Base-by-base conservation (phyloP, 2,329 filamentous ascomycete species). In the Cladophialophora exuberans region DNA sequence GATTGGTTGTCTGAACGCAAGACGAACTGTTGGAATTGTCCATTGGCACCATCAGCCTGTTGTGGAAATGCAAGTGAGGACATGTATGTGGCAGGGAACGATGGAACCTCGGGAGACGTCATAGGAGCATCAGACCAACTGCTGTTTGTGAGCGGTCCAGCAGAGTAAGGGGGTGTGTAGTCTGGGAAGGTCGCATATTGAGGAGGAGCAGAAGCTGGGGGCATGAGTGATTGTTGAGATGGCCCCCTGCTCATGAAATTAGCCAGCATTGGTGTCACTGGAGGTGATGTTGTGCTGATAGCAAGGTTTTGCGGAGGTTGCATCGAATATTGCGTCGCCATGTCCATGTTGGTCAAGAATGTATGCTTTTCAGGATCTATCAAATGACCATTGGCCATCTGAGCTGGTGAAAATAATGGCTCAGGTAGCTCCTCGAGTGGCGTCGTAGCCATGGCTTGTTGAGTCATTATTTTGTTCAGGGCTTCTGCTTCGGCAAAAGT, bases 401-500 rank as follows among this genome's bases (percentile, higher is more conserved):
- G 43, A 38, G 52, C 58, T 2, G 58, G 55, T 13, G 58, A 58
- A 11, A 61, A 38, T 13, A 49, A 23, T n/a, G 55, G 58, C 11
- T 54, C 52, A 18, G 58, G 48, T 35, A 61, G 33, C 13, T 61
- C 58, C 18, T 39, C 35, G 4, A 61, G 41, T 6, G 47, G 25
- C 26, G 57, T 50, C 7, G 52, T 56, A 33, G 30, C 41, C 9
- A 56, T 30, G 17, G 54, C 56, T 46, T 61, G 57, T 38, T 63
- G 61, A 3, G 58, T 58, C 63, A 65, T 62, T 39, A 66, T 47
- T 25, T 59, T 43, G 53, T 69, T 68, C 57, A 72, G 64, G 28
- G 67, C 67, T 15, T 70, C 72, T 5, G 72, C 65, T 28, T 78
- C 75, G n/a, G 73, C 67, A 60, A 77, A 77, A 4, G 68, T 73